Evolutionary conservation across 164 flowering plant genomes (phyloP).

Genomic region (Dillenia turbinata): DNA sequence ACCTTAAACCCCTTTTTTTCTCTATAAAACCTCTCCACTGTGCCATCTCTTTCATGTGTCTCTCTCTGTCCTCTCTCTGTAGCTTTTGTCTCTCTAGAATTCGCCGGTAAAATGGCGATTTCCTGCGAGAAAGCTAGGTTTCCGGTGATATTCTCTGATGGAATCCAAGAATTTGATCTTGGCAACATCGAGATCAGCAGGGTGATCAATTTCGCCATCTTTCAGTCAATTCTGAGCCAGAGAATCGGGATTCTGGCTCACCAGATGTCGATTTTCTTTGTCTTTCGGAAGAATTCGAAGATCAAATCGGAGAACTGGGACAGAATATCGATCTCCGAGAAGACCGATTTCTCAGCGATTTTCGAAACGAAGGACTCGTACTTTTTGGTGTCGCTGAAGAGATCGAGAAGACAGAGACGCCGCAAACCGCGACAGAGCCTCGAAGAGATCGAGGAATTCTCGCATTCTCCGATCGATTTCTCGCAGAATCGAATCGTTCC

Average conservation of each 20-base stretch:
- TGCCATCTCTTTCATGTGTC: neutral
- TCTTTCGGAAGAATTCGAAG: slow-evolving; percentile 12
- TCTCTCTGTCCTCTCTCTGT: neutral
- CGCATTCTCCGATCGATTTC: slow-evolving; percentile 1
- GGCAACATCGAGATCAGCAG: slow-evolving; percentile 31
- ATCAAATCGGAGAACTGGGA: slow-evolving; percentile 13
- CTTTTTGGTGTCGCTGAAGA: slow-evolving; percentile 22
- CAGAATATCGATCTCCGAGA: slow-evolving; percentile 33
- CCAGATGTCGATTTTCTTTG: slow-evolving; percentile 47
- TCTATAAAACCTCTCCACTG: slow-evolving; percentile 1
- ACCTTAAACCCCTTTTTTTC: neutral
- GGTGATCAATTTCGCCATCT: slow-evolving; percentile 26
- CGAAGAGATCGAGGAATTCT: slow-evolving; percentile 1
- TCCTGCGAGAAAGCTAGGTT: slow-evolving; percentile 7
- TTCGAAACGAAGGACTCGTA: slow-evolving; percentile 19
- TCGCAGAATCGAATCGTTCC: neutral
- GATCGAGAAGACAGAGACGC: slow-evolving; percentile 21
- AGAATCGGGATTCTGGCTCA: slow-evolving; percentile 52
- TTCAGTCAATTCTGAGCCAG: slow-evolving; percentile 32
- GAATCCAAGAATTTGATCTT: slow-evolving; percentile 40
- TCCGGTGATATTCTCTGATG: slow-evolving; percentile 61
- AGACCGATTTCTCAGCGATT: slow-evolving; percentile 34
- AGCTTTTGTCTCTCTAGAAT: neutral
- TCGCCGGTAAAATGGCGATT: slow-evolving; percentile 9
- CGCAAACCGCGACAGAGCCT: neutral